These are phyloP conservation scores for Bothia castanella DNA, from an alignment of 1,284 basidiomycete species.

Conservation along the genomic window DNA sequence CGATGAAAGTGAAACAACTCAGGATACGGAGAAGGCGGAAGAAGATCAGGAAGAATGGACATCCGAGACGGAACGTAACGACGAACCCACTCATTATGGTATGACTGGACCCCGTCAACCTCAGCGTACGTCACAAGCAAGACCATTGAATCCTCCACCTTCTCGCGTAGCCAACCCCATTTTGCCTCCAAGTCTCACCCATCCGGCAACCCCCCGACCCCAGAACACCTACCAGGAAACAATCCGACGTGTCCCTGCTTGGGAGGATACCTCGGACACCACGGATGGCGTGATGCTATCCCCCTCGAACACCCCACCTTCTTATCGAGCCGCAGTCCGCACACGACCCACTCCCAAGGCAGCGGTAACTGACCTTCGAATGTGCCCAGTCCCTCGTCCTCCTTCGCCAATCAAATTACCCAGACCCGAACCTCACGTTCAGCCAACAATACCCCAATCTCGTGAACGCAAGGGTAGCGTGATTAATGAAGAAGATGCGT, in stretches of 20 bases:
- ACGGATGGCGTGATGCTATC: conserved; percentile 34
- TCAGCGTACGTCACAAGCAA: conserved; percentile 17
- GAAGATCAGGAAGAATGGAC: conserved; percentile 10
- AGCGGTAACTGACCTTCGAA: conserved; percentile 14
- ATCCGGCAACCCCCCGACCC: conserved; percentile 30
- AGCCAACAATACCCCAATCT: conserved; percentile 16
- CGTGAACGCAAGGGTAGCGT: conserved; percentile 44
- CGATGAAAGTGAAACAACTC: conserved; percentile 24
- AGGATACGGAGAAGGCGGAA: conserved; percentile 22
- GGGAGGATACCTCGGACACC: conserved; percentile 40
- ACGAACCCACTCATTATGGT: conserved; percentile 3
- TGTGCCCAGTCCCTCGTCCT: conserved; percentile 18
- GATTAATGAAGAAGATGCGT: conserved; percentile 66
- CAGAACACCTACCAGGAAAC: conserved; percentile 15
- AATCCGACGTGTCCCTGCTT: conserved; percentile 21
- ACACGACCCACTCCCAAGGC: conserved; percentile 16
- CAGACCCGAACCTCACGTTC: conserved; percentile 21
- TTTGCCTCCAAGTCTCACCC: conserved; percentile 25
- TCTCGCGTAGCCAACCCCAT: conserved; percentile 24
- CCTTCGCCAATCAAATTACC: conserved; percentile 33
- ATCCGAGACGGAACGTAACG: conserved; percentile 28
- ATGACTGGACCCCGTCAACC: conserved; percentile 18
- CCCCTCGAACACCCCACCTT: conserved; percentile 48
- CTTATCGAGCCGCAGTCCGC: conserved; percentile 45
- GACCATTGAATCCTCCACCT: conserved; percentile 19